A percentile compares a stretch with the other conserved stretches of the same genome.
phyloP scores from a whole-genome alignment of 1,284 basidiomycete species.

The Pseudozyma tsukubaensis region DNA sequence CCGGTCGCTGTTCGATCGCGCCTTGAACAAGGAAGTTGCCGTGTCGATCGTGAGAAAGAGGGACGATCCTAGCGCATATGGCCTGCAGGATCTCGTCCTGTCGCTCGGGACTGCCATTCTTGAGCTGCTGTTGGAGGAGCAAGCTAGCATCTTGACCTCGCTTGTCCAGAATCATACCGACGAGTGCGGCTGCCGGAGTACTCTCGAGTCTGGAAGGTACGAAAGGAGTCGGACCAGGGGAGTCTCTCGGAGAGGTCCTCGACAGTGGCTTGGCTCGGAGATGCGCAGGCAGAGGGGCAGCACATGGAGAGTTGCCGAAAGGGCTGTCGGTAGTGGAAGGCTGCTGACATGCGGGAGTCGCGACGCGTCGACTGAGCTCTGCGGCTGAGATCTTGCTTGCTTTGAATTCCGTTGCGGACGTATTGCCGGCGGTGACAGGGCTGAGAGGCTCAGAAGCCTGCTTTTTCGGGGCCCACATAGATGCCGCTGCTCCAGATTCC shows the following conservation, averaged over 20 bases:
- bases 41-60: conserved; percentile 55
- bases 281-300: conserved; percentile 7
- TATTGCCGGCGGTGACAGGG: neutral
- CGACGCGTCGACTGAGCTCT: conserved; percentile 26
- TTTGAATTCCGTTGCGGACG: conserved; percentile 6
- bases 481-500: conserved; percentile 26
- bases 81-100: conserved; percentile 47
- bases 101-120: conserved; percentile 29
- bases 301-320: neutral
- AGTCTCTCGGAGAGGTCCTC: conserved; percentile 15
- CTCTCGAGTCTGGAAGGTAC: conserved; percentile 22
- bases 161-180: conserved; percentile 38
- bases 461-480: conserved; percentile 31
- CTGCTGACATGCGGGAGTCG: conserved; percentile 8
- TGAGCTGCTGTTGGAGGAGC: conserved; percentile 62
- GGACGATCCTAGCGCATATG: conserved; percentile 36
- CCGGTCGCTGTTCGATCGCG: conserved; percentile 33
- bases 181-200: conserved; percentile 23
- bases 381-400: conserved; percentile 16
- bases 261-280: conserved; percentile 7
- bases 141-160: conserved; percentile 57
- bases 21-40: conserved; percentile 66
- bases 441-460: neutral
- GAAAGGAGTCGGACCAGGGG: conserved; percentile 7
- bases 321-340: neutral